phyloP scores from a whole-genome alignment of 805 yeast species.

The Kuraishia piskuri region DNA sequence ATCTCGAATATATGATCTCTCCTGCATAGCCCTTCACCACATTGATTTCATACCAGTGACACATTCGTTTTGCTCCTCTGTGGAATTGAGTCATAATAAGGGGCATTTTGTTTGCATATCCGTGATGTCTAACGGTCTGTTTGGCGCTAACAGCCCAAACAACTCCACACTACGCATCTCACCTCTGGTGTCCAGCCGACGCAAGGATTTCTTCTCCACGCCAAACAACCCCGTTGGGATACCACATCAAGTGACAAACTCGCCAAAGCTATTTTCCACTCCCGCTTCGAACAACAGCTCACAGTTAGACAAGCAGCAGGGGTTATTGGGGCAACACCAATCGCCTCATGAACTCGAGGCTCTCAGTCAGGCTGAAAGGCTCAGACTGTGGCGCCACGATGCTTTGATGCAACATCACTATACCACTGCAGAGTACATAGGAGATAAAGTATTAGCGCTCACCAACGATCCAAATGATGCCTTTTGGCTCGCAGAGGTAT shows the following conservation, averaged over 20 bases:
- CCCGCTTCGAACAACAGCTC: constrained; percentile 9
- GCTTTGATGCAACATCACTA: constrained; percentile 90
- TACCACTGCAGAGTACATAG: constrained; percentile 81
- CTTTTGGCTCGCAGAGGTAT: constrained; percentile 92
- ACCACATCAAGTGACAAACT: constrained; percentile 1
- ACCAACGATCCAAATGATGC: constrained; percentile 90
- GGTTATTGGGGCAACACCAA: constrained; percentile 2
- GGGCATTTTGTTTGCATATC: neutral
- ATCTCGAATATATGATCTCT: no score
- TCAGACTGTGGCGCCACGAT: constrained; percentile 89
- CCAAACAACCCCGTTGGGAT: constrained; percentile 18
- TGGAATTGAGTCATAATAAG: no score
- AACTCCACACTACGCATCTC: constrained; percentile 69
- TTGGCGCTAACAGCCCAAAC: constrained; percentile 21
- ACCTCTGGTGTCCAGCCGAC: constrained; percentile 40
- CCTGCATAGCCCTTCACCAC: no score
- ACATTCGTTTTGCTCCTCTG: no score
- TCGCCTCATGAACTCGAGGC: constrained; percentile 21
- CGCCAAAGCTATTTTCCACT: constrained; percentile 8
- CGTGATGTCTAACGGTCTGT: neutral
- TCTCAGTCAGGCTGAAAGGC: constrained; percentile 71
- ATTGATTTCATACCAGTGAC: no score
- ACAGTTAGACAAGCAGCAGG: constrained; percentile 9
- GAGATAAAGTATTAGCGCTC: constrained; percentile 79
- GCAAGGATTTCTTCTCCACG: constrained; percentile 24